Evolutionary conservation across 768 basidiomycete species (phyloP), one percentile per base, ranked within the genome.

Genomic region (Termitomyces sp.): DNA sequence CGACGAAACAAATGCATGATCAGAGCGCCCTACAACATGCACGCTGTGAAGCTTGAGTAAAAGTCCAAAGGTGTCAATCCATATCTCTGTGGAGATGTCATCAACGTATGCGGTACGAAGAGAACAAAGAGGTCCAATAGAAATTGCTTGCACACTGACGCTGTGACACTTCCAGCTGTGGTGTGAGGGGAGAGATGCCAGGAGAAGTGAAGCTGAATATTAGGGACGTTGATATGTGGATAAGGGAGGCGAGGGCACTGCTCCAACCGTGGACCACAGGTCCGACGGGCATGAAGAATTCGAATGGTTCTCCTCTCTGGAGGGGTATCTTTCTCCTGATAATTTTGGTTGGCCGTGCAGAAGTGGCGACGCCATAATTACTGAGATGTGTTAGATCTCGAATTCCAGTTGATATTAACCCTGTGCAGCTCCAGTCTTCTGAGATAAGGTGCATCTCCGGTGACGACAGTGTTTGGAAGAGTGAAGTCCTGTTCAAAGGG

Each of bases 341-440:
- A n/a, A n/a, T n/a, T 31, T 68, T 66, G 7, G 70, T 64, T 1
- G 75, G 74, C 29, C 69, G 70, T 24, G 65, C 60, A 9, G 62
- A 46, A 2, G 33, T 16, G 24, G 67, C 57, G 7, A 73, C 61
- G 56, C 72, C 56, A 41, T 70, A 62, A 10, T 80, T 60, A 44
- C 69, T 71, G 29, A 81, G 68, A 51, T 69, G 65, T n/a, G 70
- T 72, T 10, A 81, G 70, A 51, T 68, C 68, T 42, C 55, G 55
- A 75, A 20, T 70, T 64, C 74, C 76, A 75, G 5, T 69, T 62
- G 50, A 78, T 61, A 39, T 67, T 65, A 55, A 74, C 73, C 26
- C 68, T 63, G 15, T 55, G 64, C 1, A 81, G 61, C 56, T 75
- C 70, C 18, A 81, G 60, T 24, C 61, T 63, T 49, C 70, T 70